Conservation (phyloP, 1,139 yeast genomes). For the Scheffersomyces quercinus region DNA sequence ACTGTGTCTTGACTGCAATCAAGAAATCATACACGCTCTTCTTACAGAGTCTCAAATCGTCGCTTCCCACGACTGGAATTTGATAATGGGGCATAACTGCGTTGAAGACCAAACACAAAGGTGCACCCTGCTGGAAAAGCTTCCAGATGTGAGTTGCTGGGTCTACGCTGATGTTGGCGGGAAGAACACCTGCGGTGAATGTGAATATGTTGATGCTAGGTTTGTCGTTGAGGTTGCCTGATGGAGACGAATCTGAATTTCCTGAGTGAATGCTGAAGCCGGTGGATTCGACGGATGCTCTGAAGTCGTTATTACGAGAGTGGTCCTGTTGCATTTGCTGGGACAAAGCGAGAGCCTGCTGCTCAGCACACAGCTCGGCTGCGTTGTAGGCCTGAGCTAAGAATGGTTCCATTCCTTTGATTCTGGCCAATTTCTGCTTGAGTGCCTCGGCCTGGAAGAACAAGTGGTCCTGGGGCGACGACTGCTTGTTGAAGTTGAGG, state of each 20-base stretch:
- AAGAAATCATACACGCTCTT: constrained; percentile 89
- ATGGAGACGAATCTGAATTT: constrained; percentile 15
- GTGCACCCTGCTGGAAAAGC: constrained; percentile 88
- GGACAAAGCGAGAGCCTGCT: constrained; percentile 64
- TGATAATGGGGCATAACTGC: constrained; percentile 40
- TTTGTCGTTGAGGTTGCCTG: constrained; percentile 13
- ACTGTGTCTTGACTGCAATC: constrained; percentile 78
- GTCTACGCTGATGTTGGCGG: constrained; percentile 74
- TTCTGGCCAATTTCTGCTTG: constrained; percentile 55
- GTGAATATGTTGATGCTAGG: constrained; percentile 46
- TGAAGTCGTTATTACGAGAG: constrained; percentile 20
- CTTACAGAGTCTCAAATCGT: constrained; percentile 82
- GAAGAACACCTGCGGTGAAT: constrained; percentile 73
- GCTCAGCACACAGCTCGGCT: constrained; percentile 70
- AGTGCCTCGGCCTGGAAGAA: constrained; percentile 69
- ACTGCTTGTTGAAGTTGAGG: constrained; percentile 58
- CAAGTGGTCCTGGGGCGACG: constrained; percentile 69
- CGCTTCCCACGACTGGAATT: constrained; percentile 60
- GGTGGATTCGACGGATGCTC: constrained; percentile 29
- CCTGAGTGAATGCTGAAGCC: constrained; percentile 28
- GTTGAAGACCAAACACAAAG: constrained; percentile 83
- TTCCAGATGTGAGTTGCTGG: constrained; percentile 93
- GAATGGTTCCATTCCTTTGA: constrained; percentile 75
- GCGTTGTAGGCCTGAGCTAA: constrained; percentile 52
- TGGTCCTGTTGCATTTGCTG: constrained; percentile 27